Percentiles rank a stretch among this genome's conserved stretches.
phyloP scores from a whole-genome alignment of 495 filamentous ascomycete species.

The Aspergillus ostianus region DNA sequence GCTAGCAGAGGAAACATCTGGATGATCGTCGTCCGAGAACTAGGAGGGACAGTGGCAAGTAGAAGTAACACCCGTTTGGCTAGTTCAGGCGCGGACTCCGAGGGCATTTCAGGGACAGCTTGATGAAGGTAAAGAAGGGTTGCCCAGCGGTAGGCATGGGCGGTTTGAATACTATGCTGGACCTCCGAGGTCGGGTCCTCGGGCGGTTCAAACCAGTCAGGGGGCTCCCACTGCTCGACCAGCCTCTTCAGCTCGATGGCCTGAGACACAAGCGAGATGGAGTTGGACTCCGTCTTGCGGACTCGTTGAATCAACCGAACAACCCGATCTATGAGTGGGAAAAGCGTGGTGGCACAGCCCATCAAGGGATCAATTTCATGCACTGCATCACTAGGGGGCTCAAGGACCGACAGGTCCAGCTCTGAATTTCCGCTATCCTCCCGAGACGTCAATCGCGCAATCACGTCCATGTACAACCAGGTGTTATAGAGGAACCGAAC shows the following conservation, averaged over 20 bases:
- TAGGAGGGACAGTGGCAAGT: slow-evolving; percentile 62
- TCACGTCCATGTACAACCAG: slow-evolving; percentile 82
- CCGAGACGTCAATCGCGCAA: slow-evolving; percentile 69
- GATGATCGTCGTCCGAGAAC: slow-evolving; percentile 65
- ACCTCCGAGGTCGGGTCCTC: slow-evolving; percentile 66
- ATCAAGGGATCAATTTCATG: slow-evolving; percentile 72
- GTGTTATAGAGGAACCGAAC: slow-evolving; percentile 74
- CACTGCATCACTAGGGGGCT: slow-evolving; percentile 40
- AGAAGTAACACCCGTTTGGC: slow-evolving; percentile 61
- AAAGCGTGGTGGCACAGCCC: slow-evolving; percentile 70
- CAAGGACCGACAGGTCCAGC: slow-evolving; percentile 46
- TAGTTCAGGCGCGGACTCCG: slow-evolving; percentile 52
- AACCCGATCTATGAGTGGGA: slow-evolving; percentile 69
- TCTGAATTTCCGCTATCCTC: slow-evolving; percentile 56
- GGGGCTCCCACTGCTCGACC: slow-evolving; percentile 65
- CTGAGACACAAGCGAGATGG: slow-evolving; percentile 59
- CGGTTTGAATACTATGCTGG: slow-evolving; percentile 67
- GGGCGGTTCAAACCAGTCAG: slow-evolving; percentile 55
- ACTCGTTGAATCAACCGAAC: slow-evolving; percentile 68
- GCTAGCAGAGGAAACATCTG: slow-evolving; percentile 76
- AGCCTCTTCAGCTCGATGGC: slow-evolving; percentile 63
- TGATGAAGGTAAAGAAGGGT: slow-evolving; percentile 75
- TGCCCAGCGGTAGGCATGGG: slow-evolving; percentile 75
- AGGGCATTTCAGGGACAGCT: slow-evolving; percentile 74
- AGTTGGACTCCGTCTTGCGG: slow-evolving; percentile 55